Base-by-base conservation (phyloP, 2,329 filamentous ascomycete species). In the Sporothrix euskadiensis region DNA sequence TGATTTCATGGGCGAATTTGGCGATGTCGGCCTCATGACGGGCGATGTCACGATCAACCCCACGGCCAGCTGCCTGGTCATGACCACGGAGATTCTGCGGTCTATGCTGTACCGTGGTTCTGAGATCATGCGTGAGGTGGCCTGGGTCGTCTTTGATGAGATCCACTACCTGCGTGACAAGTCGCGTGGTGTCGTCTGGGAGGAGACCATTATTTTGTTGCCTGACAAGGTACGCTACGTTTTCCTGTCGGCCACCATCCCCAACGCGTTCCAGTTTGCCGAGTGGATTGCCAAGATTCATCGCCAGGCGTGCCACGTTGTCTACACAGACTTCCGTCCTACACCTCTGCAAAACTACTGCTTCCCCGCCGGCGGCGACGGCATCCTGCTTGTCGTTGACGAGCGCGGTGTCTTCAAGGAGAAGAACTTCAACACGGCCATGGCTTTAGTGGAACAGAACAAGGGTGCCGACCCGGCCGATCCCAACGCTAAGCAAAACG, bases 211-310 rank as follows among this genome's bases (percentile, higher is more conserved):
- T 80, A 99, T 99, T 79, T 87, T 99, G 77, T 87, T 99, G 41
- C 96, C 96, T 4, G 96, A 99, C 85, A 98, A 99, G 87, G 97
- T 99, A 77, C 92, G 94, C 84, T 99, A 98, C 80, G 97, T 99
- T 73, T 99, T 99, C 83, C 85, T 99, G 75, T 99, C 97, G 44
- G 96, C 96, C 76, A 99, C 97, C 1, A 99, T 99, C 76, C 96
- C 96, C 72, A 99, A 99, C 80, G 94, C 96, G 71, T 98, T 98
- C 89, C 96, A 99, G 82, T 99, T 99, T 79, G 96, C 96, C 78
- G 95, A 99, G 82, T 99, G 96, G 96, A 97, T 99, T 79, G 94
- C 93, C 78, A 98, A 98, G 84, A 98, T 95, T 73, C 97, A 99
- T 81, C 92, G 93, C 77, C 97, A 99, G 80, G 95, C 96, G 7